These are phyloP conservation scores for Suillus subalutaceus DNA, from an alignment of 768 basidiomycete species.

Conservation along the genomic window DNA sequence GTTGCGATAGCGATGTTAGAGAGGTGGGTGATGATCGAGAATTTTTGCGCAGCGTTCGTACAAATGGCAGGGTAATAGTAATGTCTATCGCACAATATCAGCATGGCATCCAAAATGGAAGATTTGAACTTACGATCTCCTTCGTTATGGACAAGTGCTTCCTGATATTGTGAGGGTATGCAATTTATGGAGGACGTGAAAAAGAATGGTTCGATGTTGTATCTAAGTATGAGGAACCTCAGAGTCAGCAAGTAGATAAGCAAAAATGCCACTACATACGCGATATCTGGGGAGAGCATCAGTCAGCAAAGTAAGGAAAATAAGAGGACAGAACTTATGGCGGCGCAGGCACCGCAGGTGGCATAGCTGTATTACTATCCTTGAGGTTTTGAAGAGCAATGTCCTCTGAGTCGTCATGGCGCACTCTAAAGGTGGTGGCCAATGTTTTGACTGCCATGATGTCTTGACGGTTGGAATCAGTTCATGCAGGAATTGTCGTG, in stretches of 20 bases:
- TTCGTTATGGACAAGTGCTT: slow-evolving; percentile 38
- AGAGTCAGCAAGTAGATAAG: background rate
- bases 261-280: slow-evolving; percentile 33
- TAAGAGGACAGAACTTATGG: background rate
- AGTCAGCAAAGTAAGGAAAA: background rate
- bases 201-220: slow-evolving; percentile 63
- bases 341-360: background rate
- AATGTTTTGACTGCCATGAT: background rate
- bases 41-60: slow-evolving; percentile 41
- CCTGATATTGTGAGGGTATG: slow-evolving; percentile 69
- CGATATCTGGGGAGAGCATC: slow-evolving; percentile 14
- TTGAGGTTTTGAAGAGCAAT: too few relatives aligned
- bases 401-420: background rate
- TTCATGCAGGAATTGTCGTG: background rate
- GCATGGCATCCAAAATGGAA: background rate
- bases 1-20: background rate
- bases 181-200: slow-evolving; percentile 66
- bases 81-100: slow-evolving; percentile 44
- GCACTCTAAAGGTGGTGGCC: background rate
- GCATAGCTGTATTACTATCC: background rate
- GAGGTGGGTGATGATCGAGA: background rate
- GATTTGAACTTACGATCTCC: slow-evolving; percentile 55
- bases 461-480: background rate
- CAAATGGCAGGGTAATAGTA: slow-evolving; percentile 56
- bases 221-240: slow-evolving; percentile 31